Evolutionary conservation across 768 basidiomycete species (phyloP).

Genomic region (Tylopilus sp.): DNA sequence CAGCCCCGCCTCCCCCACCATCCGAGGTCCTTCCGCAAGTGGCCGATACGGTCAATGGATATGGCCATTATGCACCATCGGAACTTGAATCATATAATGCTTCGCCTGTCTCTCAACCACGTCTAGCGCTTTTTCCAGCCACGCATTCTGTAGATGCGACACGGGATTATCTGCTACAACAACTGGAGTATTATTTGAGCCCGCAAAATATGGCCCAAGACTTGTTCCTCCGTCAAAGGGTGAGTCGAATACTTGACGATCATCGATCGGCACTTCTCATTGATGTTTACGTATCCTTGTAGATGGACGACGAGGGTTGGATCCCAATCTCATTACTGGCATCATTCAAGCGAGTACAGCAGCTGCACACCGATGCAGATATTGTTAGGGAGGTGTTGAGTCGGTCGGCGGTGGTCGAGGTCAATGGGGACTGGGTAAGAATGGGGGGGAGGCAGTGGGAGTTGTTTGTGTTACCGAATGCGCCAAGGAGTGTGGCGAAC

Average conservation of each 20-base stretch:
- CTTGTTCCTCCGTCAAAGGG: conserved; percentile 74
- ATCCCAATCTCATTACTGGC: conserved; percentile 77
- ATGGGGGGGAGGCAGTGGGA: conserved; percentile 60
- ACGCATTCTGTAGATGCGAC: conserved; percentile 64
- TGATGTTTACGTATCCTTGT: conserved; percentile 4
- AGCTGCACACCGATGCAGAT: conserved; percentile 54
- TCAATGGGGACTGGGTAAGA: conserved; percentile 65
- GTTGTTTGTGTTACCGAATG: conserved; percentile 56
- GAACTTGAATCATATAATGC: conserved; percentile 31
- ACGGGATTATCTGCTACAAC: conserved; percentile 67
- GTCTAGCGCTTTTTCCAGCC: conserved; percentile 42
- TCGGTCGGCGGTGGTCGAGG: conserved; percentile 67
- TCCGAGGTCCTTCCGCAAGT: conserved; percentile 30
- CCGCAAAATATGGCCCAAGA: conserved; percentile 89
- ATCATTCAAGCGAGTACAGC: conserved; percentile 81
- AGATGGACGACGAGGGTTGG: conserved; percentile 94
- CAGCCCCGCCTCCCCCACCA: conserved; percentile 15
- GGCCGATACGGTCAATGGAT: conserved; percentile 25
- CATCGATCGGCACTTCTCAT: not conserved
- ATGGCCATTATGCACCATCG: conserved; percentile 30
- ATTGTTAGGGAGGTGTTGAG: conserved; percentile 69
- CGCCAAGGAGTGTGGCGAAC: conserved; percentile 41
- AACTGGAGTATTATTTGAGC: conserved; percentile 91
- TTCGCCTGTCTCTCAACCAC: conserved; percentile 20
- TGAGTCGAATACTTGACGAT: conserved; percentile 35